Evolutionary conservation across 495 filamentous ascomycete species (phyloP), one percentile per base, ranked within the genome.

Genomic region (Letharia columbiana): DNA sequence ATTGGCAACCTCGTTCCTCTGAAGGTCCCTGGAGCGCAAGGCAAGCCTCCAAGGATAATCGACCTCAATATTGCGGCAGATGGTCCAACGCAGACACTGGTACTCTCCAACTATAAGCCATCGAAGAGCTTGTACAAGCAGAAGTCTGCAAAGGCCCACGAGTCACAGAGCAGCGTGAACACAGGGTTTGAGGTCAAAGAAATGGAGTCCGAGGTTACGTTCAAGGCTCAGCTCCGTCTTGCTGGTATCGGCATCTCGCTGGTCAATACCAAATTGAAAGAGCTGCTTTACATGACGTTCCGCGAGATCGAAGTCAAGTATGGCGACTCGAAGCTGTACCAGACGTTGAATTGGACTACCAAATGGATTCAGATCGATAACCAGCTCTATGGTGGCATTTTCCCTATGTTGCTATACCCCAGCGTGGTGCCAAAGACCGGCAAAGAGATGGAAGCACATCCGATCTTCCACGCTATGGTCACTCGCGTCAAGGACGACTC

Each of bases 361-460:
- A 98, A 97, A 75, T 98, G 94, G 94, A 92, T 98, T 60, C 94
- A 98, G 75, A 92, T 98, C 72, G 94, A 98, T 78, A 98, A 98
- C 72, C 94, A 98, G 73, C 87, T 98, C 35, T 98, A 98, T 73
- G 94, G 94, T 52, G 94, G 94, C 18, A 91, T 98, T 69, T 98
- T 98, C 82, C 94, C 94, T 1, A 96, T 98, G 76, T 86, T 98
- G 65, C 80, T 98, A 49, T 98, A 98, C 73, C 94, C 94, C 13
- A 96, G 91, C 75, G 94, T 98, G n/a, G 94, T 98, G 13, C 95
- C 95, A 3, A 98, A 98, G 79, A 94, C 92, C 66, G 92, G 91
- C 37, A 93, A 91, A 76, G 95, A 98, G 76, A 95, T 96, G 77
- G 95, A 97, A 67, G 87, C 91, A 13, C 94, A 98, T 77, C 94